Evolutionary conservation across 2,329 filamentous ascomycete genomes (phyloP).

Genomic region (Ciborinia camelliae): DNA sequence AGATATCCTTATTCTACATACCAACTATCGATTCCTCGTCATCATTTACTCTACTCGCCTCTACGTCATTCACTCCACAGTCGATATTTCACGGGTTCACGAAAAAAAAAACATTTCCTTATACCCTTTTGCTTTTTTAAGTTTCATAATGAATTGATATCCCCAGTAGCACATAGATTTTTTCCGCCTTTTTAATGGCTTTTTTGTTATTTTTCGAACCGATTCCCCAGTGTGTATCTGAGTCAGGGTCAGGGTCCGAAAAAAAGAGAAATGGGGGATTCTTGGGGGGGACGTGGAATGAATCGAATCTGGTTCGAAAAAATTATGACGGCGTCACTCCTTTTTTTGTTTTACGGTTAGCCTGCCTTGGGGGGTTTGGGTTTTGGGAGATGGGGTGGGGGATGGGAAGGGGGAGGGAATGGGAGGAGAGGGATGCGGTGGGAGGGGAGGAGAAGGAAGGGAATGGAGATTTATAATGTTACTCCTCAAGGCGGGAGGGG

Average conservation of each 20-base stretch:
- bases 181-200: conserved; percentile 16
- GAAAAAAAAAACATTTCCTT: neutral
- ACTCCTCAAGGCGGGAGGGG: neutral
- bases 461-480: conserved; percentile 6
- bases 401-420: neutral
- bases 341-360: conserved; percentile 6
- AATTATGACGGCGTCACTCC: conserved; percentile 23
- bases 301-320: conserved; percentile 1
- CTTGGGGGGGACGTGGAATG: conserved; percentile 5
- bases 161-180: conserved; percentile 30
- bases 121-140: conserved; percentile 5
- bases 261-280: conserved; percentile 9
- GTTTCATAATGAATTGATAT: conserved; percentile 25
- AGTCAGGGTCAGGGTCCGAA: conserved; percentile 1
- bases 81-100: conserved; percentile 1
- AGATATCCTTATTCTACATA: conserved; percentile 7
- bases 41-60: neutral
- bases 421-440: neutral
- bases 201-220: neutral
- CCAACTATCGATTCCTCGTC: neutral
- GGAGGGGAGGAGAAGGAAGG: neutral
- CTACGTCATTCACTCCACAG: neutral
- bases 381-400: neutral
- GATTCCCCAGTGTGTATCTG: conserved; percentile 7
- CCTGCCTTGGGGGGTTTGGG: neutral